Percentiles rank a stretch among this genome's conserved stretches.
phyloP scores from a whole-genome alignment of 208 protist genomes.

The Leishmania mexicana region DNA sequence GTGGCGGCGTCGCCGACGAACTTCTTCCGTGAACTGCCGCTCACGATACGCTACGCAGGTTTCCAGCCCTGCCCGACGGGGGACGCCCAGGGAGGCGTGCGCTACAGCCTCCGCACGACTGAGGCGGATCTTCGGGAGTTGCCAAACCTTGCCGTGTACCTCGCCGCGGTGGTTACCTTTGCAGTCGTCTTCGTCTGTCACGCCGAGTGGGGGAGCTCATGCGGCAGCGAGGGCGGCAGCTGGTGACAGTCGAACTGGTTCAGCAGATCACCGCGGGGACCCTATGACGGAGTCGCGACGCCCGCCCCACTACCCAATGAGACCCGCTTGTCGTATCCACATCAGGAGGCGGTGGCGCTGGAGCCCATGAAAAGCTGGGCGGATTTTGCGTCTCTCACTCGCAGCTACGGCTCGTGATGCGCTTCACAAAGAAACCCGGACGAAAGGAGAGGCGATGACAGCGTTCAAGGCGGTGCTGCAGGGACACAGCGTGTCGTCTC shows the following conservation, averaged over 20 bases:
- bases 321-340: slow-evolving; percentile 8
- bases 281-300: slow-evolving; percentile 1
- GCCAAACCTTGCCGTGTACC: slow-evolving; percentile 26
- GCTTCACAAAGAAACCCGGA: background rate
- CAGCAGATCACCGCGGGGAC: slow-evolving; percentile 10
- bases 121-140: slow-evolving; percentile 23
- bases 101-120: slow-evolving; percentile 32
- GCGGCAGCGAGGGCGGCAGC: background rate
- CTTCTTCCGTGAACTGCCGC: slow-evolving; percentile 22
- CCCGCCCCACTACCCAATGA: slow-evolving; percentile 6
- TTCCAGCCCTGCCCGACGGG: slow-evolving; percentile 13
- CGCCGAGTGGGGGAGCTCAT: slow-evolving; percentile 19
- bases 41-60: slow-evolving; percentile 25
- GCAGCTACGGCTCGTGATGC: background rate
- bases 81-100: background rate
- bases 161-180: slow-evolving; percentile 8
- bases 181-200: slow-evolving; percentile 22
- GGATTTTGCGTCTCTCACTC: slow-evolving; percentile 6
- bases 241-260: slow-evolving; percentile 6
- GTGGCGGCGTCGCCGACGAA: slow-evolving; percentile 7
- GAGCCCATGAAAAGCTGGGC: slow-evolving; percentile 21
- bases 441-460: background rate
- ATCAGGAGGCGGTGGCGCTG: slow-evolving; percentile 21
- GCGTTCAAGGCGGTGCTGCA: background rate
- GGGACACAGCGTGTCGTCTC: background rate